Conservation (phyloP, 768 basidiomycete species). For the Ephemerocybe angulata region DNA sequence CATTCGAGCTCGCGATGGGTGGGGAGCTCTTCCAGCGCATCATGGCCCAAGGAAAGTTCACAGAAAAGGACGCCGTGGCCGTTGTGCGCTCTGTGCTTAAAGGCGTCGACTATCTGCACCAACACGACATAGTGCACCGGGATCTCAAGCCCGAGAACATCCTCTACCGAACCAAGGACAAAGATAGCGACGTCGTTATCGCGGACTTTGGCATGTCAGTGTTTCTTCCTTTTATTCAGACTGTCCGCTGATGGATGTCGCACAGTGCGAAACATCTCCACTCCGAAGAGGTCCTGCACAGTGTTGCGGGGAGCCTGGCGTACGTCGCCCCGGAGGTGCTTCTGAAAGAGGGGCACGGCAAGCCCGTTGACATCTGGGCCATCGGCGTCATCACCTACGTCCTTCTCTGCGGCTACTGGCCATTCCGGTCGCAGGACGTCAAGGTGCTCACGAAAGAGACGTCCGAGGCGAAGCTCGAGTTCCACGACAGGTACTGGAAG, state of each 20-base stretch:
- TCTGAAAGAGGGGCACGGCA: slow-evolving; percentile 79
- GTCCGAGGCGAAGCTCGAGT: slow-evolving; percentile 79
- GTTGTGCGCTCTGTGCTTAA: slow-evolving; percentile 80
- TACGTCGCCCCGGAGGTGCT: slow-evolving; percentile 92
- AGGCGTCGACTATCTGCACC: slow-evolving; percentile 86
- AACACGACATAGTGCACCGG: slow-evolving; percentile 91
- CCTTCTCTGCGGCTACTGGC: slow-evolving; percentile 90
- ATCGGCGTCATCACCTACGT: slow-evolving; percentile 95
- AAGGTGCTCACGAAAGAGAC: slow-evolving; percentile 78
- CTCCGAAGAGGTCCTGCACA: slow-evolving; percentile 65
- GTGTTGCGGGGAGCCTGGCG: slow-evolving; percentile 78
- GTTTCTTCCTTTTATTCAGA: neutral
- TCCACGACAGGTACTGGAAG: slow-evolving; percentile 93
- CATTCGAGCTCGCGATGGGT: slow-evolving; percentile 89
- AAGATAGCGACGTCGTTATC: slow-evolving; percentile 85
- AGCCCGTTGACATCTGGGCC: slow-evolving; percentile 92
- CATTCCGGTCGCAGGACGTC: slow-evolving; percentile 83
- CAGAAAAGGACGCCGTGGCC: slow-evolving; percentile 82
- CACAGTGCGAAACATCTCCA: slow-evolving; percentile 79
- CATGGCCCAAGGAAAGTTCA: slow-evolving; percentile 81
- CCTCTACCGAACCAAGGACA: slow-evolving; percentile 75
- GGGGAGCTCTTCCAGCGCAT: slow-evolving; percentile 95
- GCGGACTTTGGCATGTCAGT: slow-evolving; percentile 95
- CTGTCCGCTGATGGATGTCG: neutral
- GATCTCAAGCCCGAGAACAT: slow-evolving; percentile 99